Base-by-base conservation (phyloP, 306 rosid species). In the Vicia sativa region DNA sequence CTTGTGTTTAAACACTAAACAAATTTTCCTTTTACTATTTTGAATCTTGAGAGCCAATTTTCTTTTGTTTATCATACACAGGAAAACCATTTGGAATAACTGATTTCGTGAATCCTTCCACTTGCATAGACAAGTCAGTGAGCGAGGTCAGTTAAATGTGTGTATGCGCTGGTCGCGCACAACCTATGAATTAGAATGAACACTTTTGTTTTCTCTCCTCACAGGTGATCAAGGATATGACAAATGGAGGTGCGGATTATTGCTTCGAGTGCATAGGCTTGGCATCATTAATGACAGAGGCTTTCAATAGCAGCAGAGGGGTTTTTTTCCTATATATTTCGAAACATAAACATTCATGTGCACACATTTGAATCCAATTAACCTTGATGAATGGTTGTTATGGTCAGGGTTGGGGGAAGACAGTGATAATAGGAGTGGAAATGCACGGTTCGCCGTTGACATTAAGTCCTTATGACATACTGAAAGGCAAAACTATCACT, bases 221-320 rank as follows among this genome's bases (percentile, higher is more conserved):
- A n/a, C 37, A 88, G 91, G 86, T 82, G 53, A 80, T 89, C 48
- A 87, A 79, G 57, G 89, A 84, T 16, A 56, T 86, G 72, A 89
- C 91, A 11, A 46, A 84, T 39, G 96, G 91, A 72, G 89, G 89
- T 39, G 87, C 87, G 44, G 89, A 88, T 65, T 82, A 81, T 50
- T 80, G 95, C 86, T 80, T 88, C 34, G 95, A 86, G 75, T 88
- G 95, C 74, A 69, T 85, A 12, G 95, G 91, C 18, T 76, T 88
- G 81, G 86, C 87, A 35, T 86, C 91, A 35, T 26, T 80, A 59
- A 89, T 86, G 91, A 34, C 42, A 3, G 91, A 87, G 7, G 89
- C 91, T 57, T 72, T 79, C 31, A 69, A 54, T 49, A 74, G 87
- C 56, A 77, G 75, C 67, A 67, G 84, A 72, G 70, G 79, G 69